Conservation (phyloP, 352 stramenopile species). For the Aphanomyces euteiches region DNA sequence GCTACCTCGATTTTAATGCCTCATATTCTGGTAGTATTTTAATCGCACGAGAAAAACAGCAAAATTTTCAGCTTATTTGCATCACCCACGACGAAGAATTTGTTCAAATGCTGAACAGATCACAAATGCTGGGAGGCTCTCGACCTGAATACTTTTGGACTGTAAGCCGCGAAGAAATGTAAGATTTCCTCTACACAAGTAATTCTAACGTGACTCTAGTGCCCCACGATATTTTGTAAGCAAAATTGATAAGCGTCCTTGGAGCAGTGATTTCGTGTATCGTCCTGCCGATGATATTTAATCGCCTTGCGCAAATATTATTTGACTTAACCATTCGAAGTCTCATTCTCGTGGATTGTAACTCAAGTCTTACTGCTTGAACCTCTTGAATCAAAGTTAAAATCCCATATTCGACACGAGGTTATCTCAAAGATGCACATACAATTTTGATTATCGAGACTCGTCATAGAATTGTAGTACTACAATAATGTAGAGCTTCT, state of each 20-base stretch:
- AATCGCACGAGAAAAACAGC: constrained; percentile 88
- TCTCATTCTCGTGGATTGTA: too few species aligned
- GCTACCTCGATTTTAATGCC: constrained; percentile 13
- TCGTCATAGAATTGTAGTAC: too few species aligned
- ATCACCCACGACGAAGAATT: constrained; percentile 99
- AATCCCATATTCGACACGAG: too few species aligned
- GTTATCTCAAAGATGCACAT: too few species aligned
- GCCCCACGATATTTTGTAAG: constrained; percentile 8
- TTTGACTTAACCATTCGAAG: too few species aligned
- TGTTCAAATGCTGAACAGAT: constrained; percentile 83
- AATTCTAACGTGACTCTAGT: not conserved
- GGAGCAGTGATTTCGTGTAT: constrained; percentile 11
- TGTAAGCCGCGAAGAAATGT: constrained; percentile 80
- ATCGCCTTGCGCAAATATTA: too few species aligned
- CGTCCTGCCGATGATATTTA: constrained; percentile 7
- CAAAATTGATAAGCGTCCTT: constrained; percentile 12
- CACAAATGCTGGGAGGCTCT: constrained; percentile 66
- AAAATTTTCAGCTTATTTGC: constrained; percentile 99
- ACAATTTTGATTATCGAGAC: too few species aligned
- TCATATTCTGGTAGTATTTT: constrained; percentile 81
- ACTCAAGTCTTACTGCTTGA: too few species aligned
- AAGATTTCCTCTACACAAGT: constrained; percentile 8
- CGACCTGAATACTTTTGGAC: constrained; percentile 83
- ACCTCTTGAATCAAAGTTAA: too few species aligned
- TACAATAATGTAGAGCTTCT: too few species aligned